Conservation (phyloP, 495 filamentous ascomycete genomes). For the Cercophora samala region DNA sequence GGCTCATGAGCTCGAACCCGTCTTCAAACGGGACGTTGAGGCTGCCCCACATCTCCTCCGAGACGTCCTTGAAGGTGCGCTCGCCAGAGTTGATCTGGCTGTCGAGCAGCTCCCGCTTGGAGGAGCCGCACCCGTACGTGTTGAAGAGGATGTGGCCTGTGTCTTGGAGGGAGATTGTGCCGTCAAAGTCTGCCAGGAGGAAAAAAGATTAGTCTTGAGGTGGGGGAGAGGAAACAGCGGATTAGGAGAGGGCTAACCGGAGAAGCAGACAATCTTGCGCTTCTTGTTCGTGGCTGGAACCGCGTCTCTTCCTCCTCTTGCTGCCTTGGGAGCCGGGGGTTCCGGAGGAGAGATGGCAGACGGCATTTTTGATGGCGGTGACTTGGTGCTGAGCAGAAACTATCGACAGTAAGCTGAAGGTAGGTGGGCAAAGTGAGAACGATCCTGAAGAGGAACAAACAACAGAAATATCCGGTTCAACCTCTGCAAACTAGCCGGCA, state of each 20-base stretch:
- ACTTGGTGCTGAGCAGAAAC: no score
- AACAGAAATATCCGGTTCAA: not conserved
- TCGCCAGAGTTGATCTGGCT: constrained; percentile 64
- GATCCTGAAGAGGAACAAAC: constrained; percentile 7
- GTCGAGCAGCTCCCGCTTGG: constrained; percentile 57
- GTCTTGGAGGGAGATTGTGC: constrained; percentile 77
- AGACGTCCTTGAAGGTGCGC: constrained; percentile 69
- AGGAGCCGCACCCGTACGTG: constrained; percentile 59
- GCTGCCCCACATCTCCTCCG: constrained; percentile 74
- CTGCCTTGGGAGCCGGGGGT: constrained; percentile 22
- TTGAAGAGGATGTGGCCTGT: constrained; percentile 74
- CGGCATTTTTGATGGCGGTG: not conserved
- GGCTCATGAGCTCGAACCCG: constrained; percentile 67
- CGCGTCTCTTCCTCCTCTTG: no score
- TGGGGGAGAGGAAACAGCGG: not conserved
- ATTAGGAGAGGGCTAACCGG: constrained; percentile 36
- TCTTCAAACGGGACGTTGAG: constrained; percentile 69
- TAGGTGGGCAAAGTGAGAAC: not conserved
- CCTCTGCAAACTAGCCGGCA: not conserved
- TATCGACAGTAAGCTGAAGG: not conserved
- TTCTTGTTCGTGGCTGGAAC: constrained; percentile 24
- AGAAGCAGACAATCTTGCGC: constrained; percentile 55
- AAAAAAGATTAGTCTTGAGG: not conserved
- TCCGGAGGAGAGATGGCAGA: constrained; percentile 24
- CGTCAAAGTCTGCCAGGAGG: constrained; percentile 66